phyloP scores from a whole-genome alignment of 495 filamentous ascomycete species.

The Letharia columbiana region DNA sequence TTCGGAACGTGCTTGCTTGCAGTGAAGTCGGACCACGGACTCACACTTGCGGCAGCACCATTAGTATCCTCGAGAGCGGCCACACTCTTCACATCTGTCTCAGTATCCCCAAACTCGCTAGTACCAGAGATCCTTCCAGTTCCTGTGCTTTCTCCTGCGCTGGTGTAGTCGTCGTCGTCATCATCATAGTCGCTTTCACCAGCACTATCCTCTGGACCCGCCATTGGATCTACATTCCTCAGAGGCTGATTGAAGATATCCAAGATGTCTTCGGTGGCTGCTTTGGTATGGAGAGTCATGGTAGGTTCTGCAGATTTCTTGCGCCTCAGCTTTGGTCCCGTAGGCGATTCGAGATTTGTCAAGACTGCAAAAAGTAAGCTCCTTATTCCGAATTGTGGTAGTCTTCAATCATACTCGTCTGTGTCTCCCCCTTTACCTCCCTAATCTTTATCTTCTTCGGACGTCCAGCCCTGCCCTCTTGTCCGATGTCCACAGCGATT shows the following conservation, averaged over 20 bases:
- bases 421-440: constrained; percentile 68
- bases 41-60: constrained; percentile 54
- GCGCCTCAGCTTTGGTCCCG: constrained; percentile 61
- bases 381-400: neutral
- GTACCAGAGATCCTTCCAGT: constrained; percentile 57
- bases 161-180: constrained; percentile 68
- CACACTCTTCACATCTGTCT: constrained; percentile 29
- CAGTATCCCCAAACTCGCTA: constrained; percentile 60
- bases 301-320: constrained; percentile 77
- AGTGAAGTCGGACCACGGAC: constrained; percentile 82
- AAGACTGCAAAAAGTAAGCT: constrained; percentile 53
- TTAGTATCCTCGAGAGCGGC: constrained; percentile 33
- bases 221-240: constrained; percentile 43
- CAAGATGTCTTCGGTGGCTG: constrained; percentile 95
- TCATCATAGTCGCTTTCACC: constrained; percentile 43
- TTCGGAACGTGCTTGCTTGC: constrained; percentile 60
- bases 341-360: constrained; percentile 83
- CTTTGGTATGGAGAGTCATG: constrained; percentile 93
- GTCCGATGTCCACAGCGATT: constrained; percentile 30
- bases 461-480: constrained; percentile 34
- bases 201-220: constrained; percentile 34
- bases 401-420: constrained; percentile 56
- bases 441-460: constrained; percentile 62
- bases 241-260: constrained; percentile 91
- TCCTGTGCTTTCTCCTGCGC: constrained; percentile 71